Percentiles rank a stretch among this genome's conserved stretches.
phyloP scores from a whole-genome alignment of 441 rosid genomes.

The Capsella rubella region DNA sequence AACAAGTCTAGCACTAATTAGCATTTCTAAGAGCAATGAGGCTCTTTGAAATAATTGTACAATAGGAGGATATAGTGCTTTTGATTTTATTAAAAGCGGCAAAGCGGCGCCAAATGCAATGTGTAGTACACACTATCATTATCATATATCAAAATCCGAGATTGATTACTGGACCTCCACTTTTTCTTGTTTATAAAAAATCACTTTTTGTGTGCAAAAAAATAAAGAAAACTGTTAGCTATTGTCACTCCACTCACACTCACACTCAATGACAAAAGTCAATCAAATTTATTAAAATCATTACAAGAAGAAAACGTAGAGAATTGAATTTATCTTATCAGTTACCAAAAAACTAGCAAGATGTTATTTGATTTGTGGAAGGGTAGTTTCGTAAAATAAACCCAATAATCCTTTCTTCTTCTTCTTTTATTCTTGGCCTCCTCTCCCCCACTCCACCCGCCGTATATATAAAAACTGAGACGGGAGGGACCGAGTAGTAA shows the following conservation, averaged over 20 bases:
- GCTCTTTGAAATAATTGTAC: slow-evolving; percentile 6
- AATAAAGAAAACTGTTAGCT: neutral
- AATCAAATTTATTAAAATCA: neutral
- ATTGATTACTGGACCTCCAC: neutral
- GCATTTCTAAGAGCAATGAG: neutral
- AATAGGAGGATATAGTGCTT: slow-evolving; percentile 12
- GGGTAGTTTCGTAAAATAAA: slow-evolving; percentile 20
- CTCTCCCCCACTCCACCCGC: slow-evolving; percentile 26
- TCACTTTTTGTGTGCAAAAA: neutral
- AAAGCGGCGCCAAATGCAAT: slow-evolving; percentile 33
- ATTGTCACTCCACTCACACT: neutral
- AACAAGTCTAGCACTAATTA: neutral
- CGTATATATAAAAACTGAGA: slow-evolving; percentile 20
- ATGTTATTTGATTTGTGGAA: neutral
- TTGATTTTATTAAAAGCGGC: neutral
- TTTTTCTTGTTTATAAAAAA: neutral
- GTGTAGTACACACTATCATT: neutral
- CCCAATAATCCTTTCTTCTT: neutral
- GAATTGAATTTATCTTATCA: neutral
- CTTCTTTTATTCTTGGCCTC: neutral
- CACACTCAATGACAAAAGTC: neutral
- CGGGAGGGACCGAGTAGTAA: neutral
- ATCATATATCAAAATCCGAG: neutral
- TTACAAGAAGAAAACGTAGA: neutral
- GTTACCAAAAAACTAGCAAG: neutral